These are phyloP conservation scores for Alternaria consortialis DNA, from an alignment of 2,329 filamentous ascomycete genomes.

Conservation along the genomic window DNA sequence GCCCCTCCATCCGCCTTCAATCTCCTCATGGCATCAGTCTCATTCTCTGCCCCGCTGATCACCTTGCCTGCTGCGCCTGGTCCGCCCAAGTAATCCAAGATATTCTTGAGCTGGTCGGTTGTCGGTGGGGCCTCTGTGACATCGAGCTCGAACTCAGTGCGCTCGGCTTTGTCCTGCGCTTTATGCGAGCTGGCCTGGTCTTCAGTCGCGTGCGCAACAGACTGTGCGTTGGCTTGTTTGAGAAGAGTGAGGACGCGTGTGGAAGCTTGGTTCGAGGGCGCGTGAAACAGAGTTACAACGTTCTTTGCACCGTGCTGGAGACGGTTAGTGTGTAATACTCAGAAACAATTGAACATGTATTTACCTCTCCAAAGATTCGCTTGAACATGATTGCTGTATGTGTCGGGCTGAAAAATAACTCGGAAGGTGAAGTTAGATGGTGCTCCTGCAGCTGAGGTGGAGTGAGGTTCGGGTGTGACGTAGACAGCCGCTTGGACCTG, in stretches of 20 bases:
- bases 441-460: slow-evolving; percentile 26
- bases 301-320: slow-evolving; percentile 66
- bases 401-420: slow-evolving; percentile 14
- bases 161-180: slow-evolving; percentile 66
- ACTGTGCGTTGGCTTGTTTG: slow-evolving; percentile 79
- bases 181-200: slow-evolving; percentile 76
- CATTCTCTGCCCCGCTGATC: slow-evolving; percentile 76
- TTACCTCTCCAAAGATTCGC: slow-evolving; percentile 59
- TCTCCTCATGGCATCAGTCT: slow-evolving; percentile 80
- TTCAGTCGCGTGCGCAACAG: slow-evolving; percentile 72
- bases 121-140: slow-evolving; percentile 84
- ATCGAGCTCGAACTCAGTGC: slow-evolving; percentile 83
- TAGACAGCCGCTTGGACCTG: slow-evolving; percentile 30
- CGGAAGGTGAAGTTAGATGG: slow-evolving; percentile 22
- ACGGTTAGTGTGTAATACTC: not conserved
- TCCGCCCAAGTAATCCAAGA: slow-evolving; percentile 80
- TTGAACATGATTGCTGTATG: slow-evolving; percentile 53
- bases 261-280: slow-evolving; percentile 76
- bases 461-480: slow-evolving; percentile 40
- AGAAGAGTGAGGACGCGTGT: slow-evolving; percentile 77
- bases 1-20: slow-evolving; percentile 73
- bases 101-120: slow-evolving; percentile 80
- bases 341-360: not conserved
- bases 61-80: slow-evolving; percentile 67
- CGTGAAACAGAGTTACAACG: slow-evolving; percentile 96